Evolutionary conservation across 2,329 filamentous ascomycete genomes (phyloP).

Genomic region (Monosporascus ibericus): DNA sequence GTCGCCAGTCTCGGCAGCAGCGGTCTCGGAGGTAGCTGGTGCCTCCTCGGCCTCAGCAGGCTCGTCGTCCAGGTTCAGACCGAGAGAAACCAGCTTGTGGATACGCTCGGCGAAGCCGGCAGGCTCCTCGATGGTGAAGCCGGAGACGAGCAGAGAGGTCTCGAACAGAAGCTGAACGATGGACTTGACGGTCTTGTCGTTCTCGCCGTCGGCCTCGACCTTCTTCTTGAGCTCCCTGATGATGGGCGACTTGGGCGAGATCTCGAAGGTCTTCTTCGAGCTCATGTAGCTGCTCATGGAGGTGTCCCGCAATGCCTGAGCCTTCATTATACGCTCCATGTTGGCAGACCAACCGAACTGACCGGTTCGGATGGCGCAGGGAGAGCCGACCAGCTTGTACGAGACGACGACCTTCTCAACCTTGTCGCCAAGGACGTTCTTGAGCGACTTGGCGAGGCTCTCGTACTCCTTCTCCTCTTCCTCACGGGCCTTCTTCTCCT

Average conservation of each 20-base stretch:
- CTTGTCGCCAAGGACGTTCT: slow-evolving; percentile 99
- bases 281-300: slow-evolving; percentile 99
- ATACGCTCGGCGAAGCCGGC: slow-evolving; percentile 97
- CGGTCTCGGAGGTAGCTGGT: slow-evolving; percentile 48
- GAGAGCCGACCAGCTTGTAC: slow-evolving; percentile 91
- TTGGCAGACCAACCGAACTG: slow-evolving; percentile 99
- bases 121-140: slow-evolving; percentile 99
- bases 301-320: slow-evolving; percentile 98
- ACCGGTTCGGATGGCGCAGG: slow-evolving; percentile 97
- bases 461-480: slow-evolving; percentile 98
- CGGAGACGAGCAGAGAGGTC: slow-evolving; percentile 96
- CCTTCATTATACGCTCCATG: slow-evolving; percentile 99
- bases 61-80: slow-evolving; percentile 94
- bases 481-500: slow-evolving; percentile 97
- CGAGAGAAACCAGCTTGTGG: slow-evolving; percentile 98
- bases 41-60: slow-evolving; percentile 60
- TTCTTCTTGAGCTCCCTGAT: slow-evolving; percentile 99
- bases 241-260: slow-evolving; percentile 97
- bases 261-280: slow-evolving; percentile 99
- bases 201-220: slow-evolving; percentile 95
- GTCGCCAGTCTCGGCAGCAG: slow-evolving; percentile 66
- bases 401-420: slow-evolving; percentile 99
- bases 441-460: slow-evolving; percentile 87
- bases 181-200: slow-evolving; percentile 98
- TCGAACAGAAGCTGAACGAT: slow-evolving; percentile 98